Base-by-base conservation (phyloP, 2,329 filamentous ascomycete species). In the Botrytis elliptica region DNA sequence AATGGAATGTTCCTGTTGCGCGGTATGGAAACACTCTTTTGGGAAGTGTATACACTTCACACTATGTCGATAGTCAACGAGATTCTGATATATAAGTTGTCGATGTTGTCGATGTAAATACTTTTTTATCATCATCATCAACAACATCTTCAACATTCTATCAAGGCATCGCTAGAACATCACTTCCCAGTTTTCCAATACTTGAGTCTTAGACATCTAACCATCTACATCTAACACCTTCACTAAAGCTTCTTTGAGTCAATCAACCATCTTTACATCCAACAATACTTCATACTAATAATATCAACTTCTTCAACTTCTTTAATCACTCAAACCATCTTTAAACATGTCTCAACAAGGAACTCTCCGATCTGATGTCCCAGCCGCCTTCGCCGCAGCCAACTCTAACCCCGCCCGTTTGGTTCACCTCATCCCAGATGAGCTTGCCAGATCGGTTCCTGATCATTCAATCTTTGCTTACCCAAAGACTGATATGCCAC, bases 401-500 rank as follows among this genome's bases (percentile, higher is more conserved):
- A 68, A 67, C 16, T 68, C 74, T n/a, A 60, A 44, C 16, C 66
- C 74, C 55, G 57, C 63, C 57, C 77, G 77, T 29, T 71, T 78
- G 64, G 74, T 75, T 55, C 77, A 78, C 55, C 57, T 76, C 22
- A 75, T 74, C 55, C 74, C 74, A 40, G 76, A 78, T 70, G 75
- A 78, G 66, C 75, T 78, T 20, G 75, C 75, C 25, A 57, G 60
- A 70, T 64, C 49, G 16, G 74, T 77, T 18, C 77, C 76, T 16
- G 71, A 76, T 9, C 75, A 77, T 63, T 62, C 74, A n/a, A 71
- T 77, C n/a, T 78, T 77, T 72, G 70, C 77, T 40, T 77, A 65
- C 62, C 72, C 76, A 22, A 75, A 73, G 64, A 75, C 76, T 18
- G 68, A 74, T 29, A 73, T 63, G 22, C 71, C 73, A 6, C 75